Evolutionary conservation across 345 rosid species (phyloP).

Genomic region (Eutrema heterophyllum): DNA sequence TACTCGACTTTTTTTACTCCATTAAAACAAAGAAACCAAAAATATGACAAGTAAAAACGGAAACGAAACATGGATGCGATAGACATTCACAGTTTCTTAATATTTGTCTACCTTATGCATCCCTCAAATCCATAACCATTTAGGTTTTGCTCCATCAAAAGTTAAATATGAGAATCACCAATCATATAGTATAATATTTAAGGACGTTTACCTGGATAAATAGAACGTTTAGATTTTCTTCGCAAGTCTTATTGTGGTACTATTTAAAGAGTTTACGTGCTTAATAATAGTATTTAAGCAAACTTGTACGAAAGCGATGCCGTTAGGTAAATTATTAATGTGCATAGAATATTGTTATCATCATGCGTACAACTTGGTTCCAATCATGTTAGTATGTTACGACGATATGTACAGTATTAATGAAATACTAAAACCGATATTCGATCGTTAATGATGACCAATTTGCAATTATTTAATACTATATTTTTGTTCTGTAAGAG

Average conservation of each 20-base stretch:
- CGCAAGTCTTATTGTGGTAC: background rate
- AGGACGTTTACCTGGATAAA: too few relatives aligned
- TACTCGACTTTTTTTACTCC: too few relatives aligned
- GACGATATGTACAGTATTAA: background rate
- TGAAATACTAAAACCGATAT: background rate
- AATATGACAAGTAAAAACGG: too few relatives aligned
- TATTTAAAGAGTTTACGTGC: background rate
- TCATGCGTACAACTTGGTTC: constrained; percentile 12
- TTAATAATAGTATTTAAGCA: background rate
- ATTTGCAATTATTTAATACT: background rate
- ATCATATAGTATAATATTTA: too few relatives aligned
- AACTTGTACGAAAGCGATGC: background rate
- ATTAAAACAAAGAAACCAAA: too few relatives aligned
- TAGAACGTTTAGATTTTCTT: background rate
- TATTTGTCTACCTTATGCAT: too few relatives aligned
- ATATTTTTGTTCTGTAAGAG: background rate
- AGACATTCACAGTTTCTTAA: too few relatives aligned
- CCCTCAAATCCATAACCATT: too few relatives aligned
- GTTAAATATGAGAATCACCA: too few relatives aligned
- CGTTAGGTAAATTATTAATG: background rate
- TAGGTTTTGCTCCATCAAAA: too few relatives aligned
- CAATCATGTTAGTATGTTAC: background rate
- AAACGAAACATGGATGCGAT: too few relatives aligned
- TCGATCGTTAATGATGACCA: background rate
- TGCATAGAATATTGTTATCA: background rate